Percentiles rank a stretch among this genome's conserved stretches.
phyloP scores from a whole-genome alignment of 2,329 filamentous ascomycete genomes.

The Aspergillus nomiae region DNA sequence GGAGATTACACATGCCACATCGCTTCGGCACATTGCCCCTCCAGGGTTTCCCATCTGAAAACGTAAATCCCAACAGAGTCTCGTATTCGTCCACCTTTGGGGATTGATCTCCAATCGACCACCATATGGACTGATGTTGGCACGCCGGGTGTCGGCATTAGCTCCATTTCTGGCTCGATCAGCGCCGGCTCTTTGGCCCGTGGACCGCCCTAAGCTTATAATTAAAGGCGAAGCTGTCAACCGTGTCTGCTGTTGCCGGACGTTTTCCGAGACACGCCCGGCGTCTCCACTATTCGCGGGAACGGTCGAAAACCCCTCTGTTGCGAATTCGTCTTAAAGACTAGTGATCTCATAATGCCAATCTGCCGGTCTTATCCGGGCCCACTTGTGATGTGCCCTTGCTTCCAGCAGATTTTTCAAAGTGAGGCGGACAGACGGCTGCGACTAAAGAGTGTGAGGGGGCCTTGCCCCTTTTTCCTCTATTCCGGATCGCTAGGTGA shows the following conservation, averaged over 20 bases:
- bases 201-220: conserved; percentile 1
- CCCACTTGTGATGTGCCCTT: neutral
- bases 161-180: conserved; percentile 1
- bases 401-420: neutral
- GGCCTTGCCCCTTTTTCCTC: neutral
- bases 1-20: neutral
- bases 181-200: neutral
- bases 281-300: neutral
- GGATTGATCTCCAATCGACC: neutral
- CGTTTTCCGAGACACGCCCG: neutral
- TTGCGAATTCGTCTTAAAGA: too few species aligned
- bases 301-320: neutral
- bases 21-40: neutral
- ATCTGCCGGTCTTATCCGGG: neutral
- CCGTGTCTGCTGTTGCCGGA: neutral
- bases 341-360: neutral
- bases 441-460: neutral
- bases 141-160: neutral
- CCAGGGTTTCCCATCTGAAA: neutral
- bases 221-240: conserved; percentile 1
- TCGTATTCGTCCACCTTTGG: neutral
- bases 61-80: neutral
- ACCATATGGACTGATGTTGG: neutral
- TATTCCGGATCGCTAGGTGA: neutral
- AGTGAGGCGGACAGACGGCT: neutral